phyloP scores from a whole-genome alignment of 352 stramenopile genomes.

The Globisporangium acanthophoron region DNA sequence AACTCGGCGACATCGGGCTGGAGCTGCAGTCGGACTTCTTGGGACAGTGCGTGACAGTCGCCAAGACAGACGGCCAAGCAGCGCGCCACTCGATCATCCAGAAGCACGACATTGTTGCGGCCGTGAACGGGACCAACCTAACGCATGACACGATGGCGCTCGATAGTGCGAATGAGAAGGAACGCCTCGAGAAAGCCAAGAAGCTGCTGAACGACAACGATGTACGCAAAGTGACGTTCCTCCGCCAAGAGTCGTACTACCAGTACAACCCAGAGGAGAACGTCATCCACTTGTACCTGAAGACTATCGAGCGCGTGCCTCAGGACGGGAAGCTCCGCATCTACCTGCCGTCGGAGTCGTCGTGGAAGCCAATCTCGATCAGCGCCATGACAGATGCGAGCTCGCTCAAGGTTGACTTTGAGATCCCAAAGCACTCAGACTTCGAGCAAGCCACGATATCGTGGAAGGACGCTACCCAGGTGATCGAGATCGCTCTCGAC shows the following conservation, averaged over 20 bases:
- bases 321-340: slow-evolving; percentile 25
- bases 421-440: slow-evolving; percentile 24
- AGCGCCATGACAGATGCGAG: slow-evolving; percentile 3
- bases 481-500: slow-evolving; percentile 29
- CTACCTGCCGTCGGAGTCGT: slow-evolving; percentile 18
- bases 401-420: slow-evolving; percentile 21
- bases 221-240: slow-evolving; percentile 33
- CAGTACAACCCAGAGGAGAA: slow-evolving; percentile 25
- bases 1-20: slow-evolving; percentile 33
- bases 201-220: slow-evolving; percentile 19
- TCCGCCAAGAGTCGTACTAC: slow-evolving; percentile 50
- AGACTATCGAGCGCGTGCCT: slow-evolving; percentile 29
- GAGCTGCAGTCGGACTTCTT: slow-evolving; percentile 51
- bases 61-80: slow-evolving; percentile 26
- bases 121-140: slow-evolving; percentile 25
- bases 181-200: slow-evolving; percentile 22
- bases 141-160: slow-evolving; percentile 19
- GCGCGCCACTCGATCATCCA: slow-evolving; percentile 40
- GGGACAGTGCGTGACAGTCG: slow-evolving; percentile 44
- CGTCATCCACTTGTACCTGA: slow-evolving; percentile 27
- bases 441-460: slow-evolving; percentile 21
- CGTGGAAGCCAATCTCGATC: slow-evolving; percentile 22
- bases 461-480: slow-evolving; percentile 21
- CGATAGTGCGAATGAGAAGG: slow-evolving; percentile 27
- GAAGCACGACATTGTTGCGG: slow-evolving; percentile 47